Evolutionary conservation across 805 yeast genomes (phyloP).

Genomic region (Crinitomyces ghanaensis): DNA sequence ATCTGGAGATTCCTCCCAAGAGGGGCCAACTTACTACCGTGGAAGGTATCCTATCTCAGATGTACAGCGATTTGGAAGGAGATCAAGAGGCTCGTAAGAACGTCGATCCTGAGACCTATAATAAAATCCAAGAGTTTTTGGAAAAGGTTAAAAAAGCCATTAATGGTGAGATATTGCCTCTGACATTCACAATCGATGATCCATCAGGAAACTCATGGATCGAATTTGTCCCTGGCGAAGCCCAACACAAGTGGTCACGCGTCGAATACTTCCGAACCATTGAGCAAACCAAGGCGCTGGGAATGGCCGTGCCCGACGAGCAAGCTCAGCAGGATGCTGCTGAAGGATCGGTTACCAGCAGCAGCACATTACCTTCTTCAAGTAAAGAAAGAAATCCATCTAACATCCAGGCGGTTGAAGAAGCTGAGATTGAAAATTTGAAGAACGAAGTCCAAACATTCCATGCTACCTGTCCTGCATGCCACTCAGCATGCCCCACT

Average conservation of each 20-base stretch:
- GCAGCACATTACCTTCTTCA: conserved; percentile 41
- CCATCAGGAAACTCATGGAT: conserved; percentile 98
- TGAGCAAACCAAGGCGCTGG: conserved; percentile 77
- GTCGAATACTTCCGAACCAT: conserved; percentile 72
- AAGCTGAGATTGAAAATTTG: conserved; percentile 72
- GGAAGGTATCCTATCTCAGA: conserved; percentile 79
- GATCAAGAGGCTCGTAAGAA: conserved; percentile 76
- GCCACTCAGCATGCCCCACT: conserved; percentile 72
- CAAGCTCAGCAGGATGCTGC: conserved; percentile 35
- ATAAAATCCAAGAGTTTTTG: conserved; percentile 61
- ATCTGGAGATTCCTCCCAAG: conserved; percentile 90
- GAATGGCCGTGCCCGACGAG: conserved; percentile 57
- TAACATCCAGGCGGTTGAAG: conserved; percentile 32
- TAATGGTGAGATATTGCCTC: conserved; percentile 60
- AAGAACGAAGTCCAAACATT: conserved; percentile 88
- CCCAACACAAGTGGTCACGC: conserved; percentile 83
- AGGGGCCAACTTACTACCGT: conserved; percentile 87
- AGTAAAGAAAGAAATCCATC: conserved; percentile 21
- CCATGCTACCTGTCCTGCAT: conserved; percentile 84
- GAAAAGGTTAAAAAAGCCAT: conserved; percentile 46
- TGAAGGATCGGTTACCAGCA: conserved; percentile 23
- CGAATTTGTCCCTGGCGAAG: conserved; percentile 75
- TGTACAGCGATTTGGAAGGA: conserved; percentile 63
- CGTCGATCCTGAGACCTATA: conserved; percentile 61
- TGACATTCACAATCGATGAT: conserved; percentile 74